These are phyloP conservation scores for Nidularia sp. DNA, from an alignment of 768 basidiomycete genomes.

Conservation along the genomic window DNA sequence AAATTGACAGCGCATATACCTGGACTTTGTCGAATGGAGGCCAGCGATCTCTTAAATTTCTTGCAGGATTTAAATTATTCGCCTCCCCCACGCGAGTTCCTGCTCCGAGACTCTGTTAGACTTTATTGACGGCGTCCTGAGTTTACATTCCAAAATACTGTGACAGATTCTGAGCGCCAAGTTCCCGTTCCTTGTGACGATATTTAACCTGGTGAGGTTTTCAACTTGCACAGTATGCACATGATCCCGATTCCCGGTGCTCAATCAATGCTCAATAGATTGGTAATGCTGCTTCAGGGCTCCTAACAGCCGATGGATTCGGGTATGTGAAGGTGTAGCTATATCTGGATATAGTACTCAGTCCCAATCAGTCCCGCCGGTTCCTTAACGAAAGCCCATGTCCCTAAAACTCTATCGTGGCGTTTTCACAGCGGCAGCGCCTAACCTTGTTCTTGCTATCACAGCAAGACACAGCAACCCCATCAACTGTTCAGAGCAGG, in stretches of 20 bases:
- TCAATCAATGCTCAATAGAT: too few species aligned
- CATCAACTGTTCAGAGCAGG: slow-evolving; percentile 10
- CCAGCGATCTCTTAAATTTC: too few species aligned
- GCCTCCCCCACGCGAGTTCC: too few species aligned
- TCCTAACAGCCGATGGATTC: slow-evolving; percentile 1
- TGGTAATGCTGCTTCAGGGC: too few species aligned
- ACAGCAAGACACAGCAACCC: slow-evolving; percentile 12
- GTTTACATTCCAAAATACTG: too few species aligned
- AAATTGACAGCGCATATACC: too few species aligned
- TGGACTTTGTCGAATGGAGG: too few species aligned
- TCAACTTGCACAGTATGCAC: neutral
- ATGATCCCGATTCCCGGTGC: neutral
- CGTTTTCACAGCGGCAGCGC: slow-evolving; percentile 2
- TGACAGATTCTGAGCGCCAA: too few species aligned
- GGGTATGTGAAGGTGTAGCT: neutral
- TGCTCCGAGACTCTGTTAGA: too few species aligned
- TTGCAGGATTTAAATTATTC: too few species aligned
- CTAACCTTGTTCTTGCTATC: slow-evolving; percentile 7
- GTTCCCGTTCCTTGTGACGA: neutral
- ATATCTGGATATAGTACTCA: neutral
- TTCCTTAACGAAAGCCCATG: slow-evolving; percentile 10
- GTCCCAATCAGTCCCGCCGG: slow-evolving; percentile 5
- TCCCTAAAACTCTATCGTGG: slow-evolving; percentile 19
- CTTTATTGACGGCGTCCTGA: too few species aligned
- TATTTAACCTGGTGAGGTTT: neutral